Percentiles rank a stretch among this genome's conserved stretches.
Conservation (phyloP, 495 filamentous ascomycete species). For the Penicillium macrosclerotiorum region DNA sequence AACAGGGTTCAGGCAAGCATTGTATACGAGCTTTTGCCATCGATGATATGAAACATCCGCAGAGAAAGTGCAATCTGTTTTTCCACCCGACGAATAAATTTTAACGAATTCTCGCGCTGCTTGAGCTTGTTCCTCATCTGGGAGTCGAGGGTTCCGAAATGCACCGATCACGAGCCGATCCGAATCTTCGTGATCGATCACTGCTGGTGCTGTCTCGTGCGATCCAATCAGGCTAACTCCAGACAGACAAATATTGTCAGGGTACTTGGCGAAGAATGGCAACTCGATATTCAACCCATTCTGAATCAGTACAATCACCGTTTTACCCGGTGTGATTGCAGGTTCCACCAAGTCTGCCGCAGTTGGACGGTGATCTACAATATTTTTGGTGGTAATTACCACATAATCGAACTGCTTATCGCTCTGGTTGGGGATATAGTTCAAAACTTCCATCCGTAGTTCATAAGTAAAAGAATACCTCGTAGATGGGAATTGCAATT, state of each 20-base stretch:
- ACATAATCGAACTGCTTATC: constrained; percentile 50
- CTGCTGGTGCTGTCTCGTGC: constrained; percentile 42
- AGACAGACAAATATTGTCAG: constrained; percentile 49
- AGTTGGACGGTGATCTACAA: constrained; percentile 40
- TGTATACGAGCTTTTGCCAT: constrained; percentile 42
- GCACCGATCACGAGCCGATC: constrained; percentile 43
- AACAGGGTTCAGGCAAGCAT: constrained; percentile 14
- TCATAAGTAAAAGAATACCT: too few species aligned
- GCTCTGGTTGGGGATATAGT: constrained; percentile 20
- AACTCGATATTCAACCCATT: constrained; percentile 65
- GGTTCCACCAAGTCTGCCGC: constrained; percentile 45
- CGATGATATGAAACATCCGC: constrained; percentile 36
- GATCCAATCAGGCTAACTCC: constrained; percentile 53
- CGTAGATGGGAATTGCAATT: neutral
- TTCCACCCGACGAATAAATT: constrained; percentile 36
- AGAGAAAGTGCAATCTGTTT: constrained; percentile 23
- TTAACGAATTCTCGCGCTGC: constrained; percentile 37
- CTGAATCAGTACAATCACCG: constrained; percentile 57
- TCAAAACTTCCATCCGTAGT: too few species aligned
- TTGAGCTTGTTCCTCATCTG: constrained; percentile 2
- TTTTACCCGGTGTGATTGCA: constrained; percentile 46
- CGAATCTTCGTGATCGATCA: constrained; percentile 43
- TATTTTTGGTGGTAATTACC: constrained; percentile 43
- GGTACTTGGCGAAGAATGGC: constrained; percentile 50
- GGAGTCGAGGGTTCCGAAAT: constrained; percentile 36